phyloP scores from a whole-genome alignment of 129 eudicot species.

The Glebionis coronaria region DNA sequence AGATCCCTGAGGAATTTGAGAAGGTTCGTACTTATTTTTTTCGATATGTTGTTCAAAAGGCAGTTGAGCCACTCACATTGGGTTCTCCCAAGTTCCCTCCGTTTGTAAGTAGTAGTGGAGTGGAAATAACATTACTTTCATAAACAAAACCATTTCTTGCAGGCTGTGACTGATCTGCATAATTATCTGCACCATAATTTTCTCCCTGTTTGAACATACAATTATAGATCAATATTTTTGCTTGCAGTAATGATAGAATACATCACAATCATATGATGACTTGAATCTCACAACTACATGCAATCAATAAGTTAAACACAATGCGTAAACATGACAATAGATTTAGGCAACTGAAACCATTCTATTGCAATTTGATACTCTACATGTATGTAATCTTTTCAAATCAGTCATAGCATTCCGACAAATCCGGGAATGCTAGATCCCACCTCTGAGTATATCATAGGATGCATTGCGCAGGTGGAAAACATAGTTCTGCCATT shows the following conservation, averaged over 20 bases:
- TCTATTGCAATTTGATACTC: no score
- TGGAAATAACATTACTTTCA: conserved; percentile 38
- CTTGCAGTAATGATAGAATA: conserved; percentile 3
- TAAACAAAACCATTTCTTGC: conserved; percentile 38
- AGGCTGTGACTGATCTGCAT: conserved; percentile 62
- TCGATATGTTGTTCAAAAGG: conserved; percentile 37
- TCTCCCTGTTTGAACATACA: conserved; percentile 45
- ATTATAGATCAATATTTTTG: conserved; percentile 4
- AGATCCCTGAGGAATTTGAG: conserved; percentile 40
- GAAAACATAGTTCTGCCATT: no score
- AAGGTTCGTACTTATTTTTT: conserved; percentile 36
- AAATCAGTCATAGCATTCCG: no score
- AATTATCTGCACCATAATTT: conserved; percentile 33
- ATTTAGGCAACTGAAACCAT: no score
- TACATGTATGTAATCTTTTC: no score
- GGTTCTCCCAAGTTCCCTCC: conserved; percentile 51
- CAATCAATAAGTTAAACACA: not conserved
- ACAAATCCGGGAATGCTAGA: no score
- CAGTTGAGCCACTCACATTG: conserved; percentile 39
- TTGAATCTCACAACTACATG: not conserved
- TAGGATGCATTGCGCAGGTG: no score
- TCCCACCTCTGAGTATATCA: no score
- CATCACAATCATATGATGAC: not conserved
- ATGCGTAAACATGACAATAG: not conserved
- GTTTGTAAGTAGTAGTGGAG: conserved; percentile 35